Evolutionary conservation across 805 yeast species (phyloP), one percentile per base, ranked within the genome.

Genomic region (Vanderwaltozyma yarrowii): DNA sequence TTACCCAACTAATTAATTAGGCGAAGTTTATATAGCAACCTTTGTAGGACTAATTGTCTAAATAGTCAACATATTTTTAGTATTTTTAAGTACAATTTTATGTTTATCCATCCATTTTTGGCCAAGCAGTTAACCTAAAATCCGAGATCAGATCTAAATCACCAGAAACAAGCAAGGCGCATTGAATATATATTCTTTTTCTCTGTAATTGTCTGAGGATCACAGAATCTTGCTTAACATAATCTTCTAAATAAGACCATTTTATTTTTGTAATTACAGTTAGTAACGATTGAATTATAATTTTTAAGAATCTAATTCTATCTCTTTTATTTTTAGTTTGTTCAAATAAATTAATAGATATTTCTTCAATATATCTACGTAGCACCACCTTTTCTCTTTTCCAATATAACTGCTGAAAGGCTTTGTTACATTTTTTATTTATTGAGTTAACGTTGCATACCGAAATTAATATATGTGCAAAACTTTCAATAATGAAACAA

Each of bases 101-200:
- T n/a, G n/a, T n/a, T n/a, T n/a, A n/a, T n/a, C n/a, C n/a, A n/a
- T 15, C 18, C 5, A n/a, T 27, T 10, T 25, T n/a, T 5, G 47
- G 49, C 53, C 54, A 50, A 3, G 27, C 30, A 12, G 40, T 37
- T 26, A 42, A 36, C 18, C 49, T 46, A 32, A 51, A 48, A 17
- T 42, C 38, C 3, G 54, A 33, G 16, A 45, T 42, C 15, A 52
- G 32, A 21, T 44, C 44, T 20, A 37, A 21, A 30, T 54, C 52
- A 4, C 47, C 41, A 9, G 45, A 27, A 11, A 47, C 38, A 16
- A 54, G 32, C n/a, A 52, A 30, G 3, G 40, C 41, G 13, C 50
- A 31, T 25, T 48, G 51, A 4, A 51, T 42, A 26, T 15, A 8
- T 9, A 31, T 31, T 20, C 26, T 31, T 14, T 14, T 31, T 28